phyloP scores from a whole-genome alignment of 2,329 filamentous ascomycete genomes.

The Colletotrichum lentis region DNA sequence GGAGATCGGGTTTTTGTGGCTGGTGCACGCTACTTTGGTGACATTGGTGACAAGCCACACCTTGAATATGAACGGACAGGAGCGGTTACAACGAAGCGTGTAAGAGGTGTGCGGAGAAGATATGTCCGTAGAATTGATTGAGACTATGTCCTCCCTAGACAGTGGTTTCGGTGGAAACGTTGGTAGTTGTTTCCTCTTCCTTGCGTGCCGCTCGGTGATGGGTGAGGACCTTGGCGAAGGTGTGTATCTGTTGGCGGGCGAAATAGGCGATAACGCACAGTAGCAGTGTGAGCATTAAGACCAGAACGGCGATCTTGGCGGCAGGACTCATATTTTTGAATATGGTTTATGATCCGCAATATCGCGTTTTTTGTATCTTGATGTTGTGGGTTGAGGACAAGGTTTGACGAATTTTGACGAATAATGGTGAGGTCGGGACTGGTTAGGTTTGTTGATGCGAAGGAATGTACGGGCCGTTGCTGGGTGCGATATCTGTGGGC shows the following conservation, averaged over 20 bases:
- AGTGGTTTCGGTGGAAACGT: not conserved
- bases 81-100: not conserved
- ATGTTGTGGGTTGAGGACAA: accelerated
- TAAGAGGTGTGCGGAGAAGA: not conserved
- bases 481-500: not conserved
- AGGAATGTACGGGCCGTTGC: not conserved
- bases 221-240: constrained; percentile 42
- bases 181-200: constrained; percentile 12
- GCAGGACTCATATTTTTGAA: constrained; percentile 43
- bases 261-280: constrained; percentile 45
- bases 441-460: not conserved
- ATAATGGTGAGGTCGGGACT: not conserved
- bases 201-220: constrained; percentile 21
- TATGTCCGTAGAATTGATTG: not conserved
- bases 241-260: constrained; percentile 43
- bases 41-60: constrained; percentile 35
- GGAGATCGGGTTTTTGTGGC: constrained; percentile 27
- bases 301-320: constrained; percentile 45
- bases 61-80: not conserved
- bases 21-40: constrained; percentile 14
- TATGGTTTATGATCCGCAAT: not conserved
- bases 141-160: constrained; percentile 26
- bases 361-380: not conserved
- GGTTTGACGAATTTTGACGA: too few species aligned
- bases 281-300: constrained; percentile 46